Base-by-base conservation (phyloP, 352 stramenopile genomes). In the Phytophthora pini region DNA sequence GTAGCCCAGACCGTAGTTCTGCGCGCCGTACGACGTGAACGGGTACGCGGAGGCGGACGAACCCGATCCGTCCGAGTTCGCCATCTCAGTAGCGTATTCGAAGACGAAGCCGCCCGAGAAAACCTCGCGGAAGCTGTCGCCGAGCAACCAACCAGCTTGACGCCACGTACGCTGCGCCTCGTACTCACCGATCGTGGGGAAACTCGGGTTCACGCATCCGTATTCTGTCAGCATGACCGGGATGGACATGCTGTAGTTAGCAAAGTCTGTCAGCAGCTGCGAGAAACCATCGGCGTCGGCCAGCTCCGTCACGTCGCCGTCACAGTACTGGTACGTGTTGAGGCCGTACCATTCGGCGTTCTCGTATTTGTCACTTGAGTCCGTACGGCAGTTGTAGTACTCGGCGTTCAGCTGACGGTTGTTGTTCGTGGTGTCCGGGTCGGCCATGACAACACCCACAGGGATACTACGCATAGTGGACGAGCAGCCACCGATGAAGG, bases 1-100 rank as follows among this genome's bases (percentile, higher is more conserved):
- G 75, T 94, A 97, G 5, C 90, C 90, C 0, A 97, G 70, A 2
- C 90, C 90, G 53, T 97, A 97, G 65, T 95, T 94, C 61, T 93
- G 77, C 9, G 74, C 66, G 4, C 83, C 87, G 47, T 80, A 96
- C 5, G 44, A 55, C 46, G 77, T 93, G 65, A 96, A 97, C 24
- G 88, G 87, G 65, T 87, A 95, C 58, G 76, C 52, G 13, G 84
- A 80, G 8, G 62, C 49, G 20, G 64, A 60, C 40, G 62, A 70
- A 5, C 62, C 62, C 6, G 72, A 66, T 9, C 62, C 65, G 51
- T 86, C 82, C 8, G 80, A 76, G 70, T 95, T 95, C 24, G 88
- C 60, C 81, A 95, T 46, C 56, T 97, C 89, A 2, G 86, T 95
- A 26, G 80, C 90, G 65, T 82, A 97, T 69, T 95, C 87, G 50